A percentile compares a stretch with the other conserved stretches of the same genome.
These are phyloP conservation scores for Yamadazyma philogaea DNA, from an alignment of 805 yeast genomes.

Conservation along the genomic window DNA sequence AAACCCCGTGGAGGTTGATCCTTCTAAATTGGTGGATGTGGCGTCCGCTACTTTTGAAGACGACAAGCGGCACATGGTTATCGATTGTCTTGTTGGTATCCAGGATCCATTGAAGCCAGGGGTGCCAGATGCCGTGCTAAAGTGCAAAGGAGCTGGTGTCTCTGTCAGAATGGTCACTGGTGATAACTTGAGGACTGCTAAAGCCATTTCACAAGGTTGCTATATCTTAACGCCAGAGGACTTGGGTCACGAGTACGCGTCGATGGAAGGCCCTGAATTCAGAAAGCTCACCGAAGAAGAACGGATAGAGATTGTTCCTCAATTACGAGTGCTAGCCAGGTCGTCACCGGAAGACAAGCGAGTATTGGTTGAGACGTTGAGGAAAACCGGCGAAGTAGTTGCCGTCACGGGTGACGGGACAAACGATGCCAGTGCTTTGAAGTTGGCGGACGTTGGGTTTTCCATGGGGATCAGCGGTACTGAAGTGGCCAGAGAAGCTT, in stretches of 20 bases:
- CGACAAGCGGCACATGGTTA: constrained; percentile 32
- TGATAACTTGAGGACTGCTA: constrained; percentile 88
- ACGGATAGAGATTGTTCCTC: constrained; percentile 62
- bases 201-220: constrained; percentile 84
- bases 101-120: constrained; percentile 93
- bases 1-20: constrained; percentile 21
- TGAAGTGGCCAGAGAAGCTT: constrained; percentile 98
- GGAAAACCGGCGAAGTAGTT: constrained; percentile 83
- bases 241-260: constrained; percentile 50
- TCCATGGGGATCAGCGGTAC: constrained; percentile 99
- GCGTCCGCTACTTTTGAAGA: constrained; percentile 21
- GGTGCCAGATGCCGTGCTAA: constrained; percentile 81
- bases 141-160: constrained; percentile 89
- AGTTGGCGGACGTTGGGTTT: constrained; percentile 95
- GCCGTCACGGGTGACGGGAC: constrained; percentile 99
- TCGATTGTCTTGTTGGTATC: constrained; percentile 84
- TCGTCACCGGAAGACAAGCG: constrained; percentile 96
- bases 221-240: constrained; percentile 63
- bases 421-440: constrained; percentile 96
- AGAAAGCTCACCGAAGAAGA: constrained; percentile 60
- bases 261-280: constrained; percentile 93
- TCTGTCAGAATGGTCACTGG: constrained; percentile 98
- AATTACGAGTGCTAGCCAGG: constrained; percentile 81
- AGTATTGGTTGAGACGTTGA: constrained; percentile 75
- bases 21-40: constrained; percentile 26